Conservation (phyloP, 169 alveolate species). For the Cryptosporidium canis region DNA sequence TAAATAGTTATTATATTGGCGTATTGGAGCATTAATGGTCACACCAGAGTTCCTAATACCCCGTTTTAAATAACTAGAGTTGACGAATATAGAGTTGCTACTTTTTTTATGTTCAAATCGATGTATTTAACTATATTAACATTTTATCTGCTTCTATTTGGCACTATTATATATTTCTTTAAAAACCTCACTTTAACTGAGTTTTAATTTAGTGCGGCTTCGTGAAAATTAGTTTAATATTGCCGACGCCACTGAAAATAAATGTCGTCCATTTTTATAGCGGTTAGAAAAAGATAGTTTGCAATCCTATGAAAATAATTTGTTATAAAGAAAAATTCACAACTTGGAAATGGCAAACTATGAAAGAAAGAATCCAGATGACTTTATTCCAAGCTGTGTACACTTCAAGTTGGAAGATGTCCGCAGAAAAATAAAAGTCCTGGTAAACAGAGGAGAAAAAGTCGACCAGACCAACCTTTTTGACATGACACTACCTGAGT, state of each 20-base stretch:
- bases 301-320: background rate
- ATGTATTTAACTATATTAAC: too few relatives aligned
- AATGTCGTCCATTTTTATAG: too few relatives aligned
- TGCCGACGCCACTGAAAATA: too few relatives aligned
- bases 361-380: background rate
- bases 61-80: background rate
- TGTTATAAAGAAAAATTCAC: background rate
- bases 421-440: background rate
- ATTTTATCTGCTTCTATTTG: background rate
- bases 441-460: background rate
- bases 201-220: too few relatives aligned
- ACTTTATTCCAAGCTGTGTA: conserved; percentile 24
- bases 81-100: background rate
- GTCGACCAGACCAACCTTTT: background rate
- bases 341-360: background rate
- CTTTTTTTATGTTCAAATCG: background rate
- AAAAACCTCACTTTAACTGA: too few relatives aligned
- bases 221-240: too few relatives aligned
- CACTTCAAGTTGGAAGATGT: background rate
- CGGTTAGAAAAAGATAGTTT: too few relatives aligned
- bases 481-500: background rate
- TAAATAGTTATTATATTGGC: conserved; percentile 14
- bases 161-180: background rate
- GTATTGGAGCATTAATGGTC: conserved; percentile 39
- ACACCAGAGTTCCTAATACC: conserved; percentile 18